Conservation (phyloP, 345 rosid genomes). For the Bretschneidera sinensis region DNA sequence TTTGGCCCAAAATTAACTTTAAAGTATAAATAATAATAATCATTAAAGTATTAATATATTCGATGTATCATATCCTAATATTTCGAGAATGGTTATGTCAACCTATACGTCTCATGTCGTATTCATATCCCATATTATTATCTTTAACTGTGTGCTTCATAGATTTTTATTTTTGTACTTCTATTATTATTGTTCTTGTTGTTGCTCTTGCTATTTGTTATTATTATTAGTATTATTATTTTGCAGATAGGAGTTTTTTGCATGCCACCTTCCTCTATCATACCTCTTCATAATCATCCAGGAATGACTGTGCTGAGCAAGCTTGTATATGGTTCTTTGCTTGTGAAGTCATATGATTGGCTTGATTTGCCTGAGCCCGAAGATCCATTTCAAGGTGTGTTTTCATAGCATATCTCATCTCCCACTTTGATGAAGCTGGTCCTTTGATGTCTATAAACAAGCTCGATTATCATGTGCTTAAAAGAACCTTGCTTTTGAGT, state of each 20-base stretch:
- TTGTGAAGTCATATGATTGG: conserved; percentile 89
- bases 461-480: neutral
- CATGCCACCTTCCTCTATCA: conserved; percentile 84
- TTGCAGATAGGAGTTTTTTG: conserved; percentile 91
- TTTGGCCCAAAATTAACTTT: neutral
- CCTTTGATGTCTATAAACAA: conserved; percentile 5
- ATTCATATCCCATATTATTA: no score
- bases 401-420: conserved; percentile 4
- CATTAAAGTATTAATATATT: no score
- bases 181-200: neutral
- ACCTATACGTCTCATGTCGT: no score
- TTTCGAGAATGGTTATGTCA: no score
- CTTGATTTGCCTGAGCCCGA: conserved; percentile 43
- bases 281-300: conserved; percentile 96
- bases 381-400: conserved; percentile 64
- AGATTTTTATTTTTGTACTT: no score
- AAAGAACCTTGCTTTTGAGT: neutral
- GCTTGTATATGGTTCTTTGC: conserved; percentile 81
- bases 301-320: conserved; percentile 95
- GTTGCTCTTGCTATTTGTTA: neutral
- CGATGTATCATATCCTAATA: no score
- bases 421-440: neutral
- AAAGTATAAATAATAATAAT: no score
- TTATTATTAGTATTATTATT: conserved; percentile 3
- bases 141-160: no score